Evolutionary conservation across 2,329 filamentous ascomycete genomes (phyloP).

Genomic region (Pseudogymnoascus pannorum): DNA sequence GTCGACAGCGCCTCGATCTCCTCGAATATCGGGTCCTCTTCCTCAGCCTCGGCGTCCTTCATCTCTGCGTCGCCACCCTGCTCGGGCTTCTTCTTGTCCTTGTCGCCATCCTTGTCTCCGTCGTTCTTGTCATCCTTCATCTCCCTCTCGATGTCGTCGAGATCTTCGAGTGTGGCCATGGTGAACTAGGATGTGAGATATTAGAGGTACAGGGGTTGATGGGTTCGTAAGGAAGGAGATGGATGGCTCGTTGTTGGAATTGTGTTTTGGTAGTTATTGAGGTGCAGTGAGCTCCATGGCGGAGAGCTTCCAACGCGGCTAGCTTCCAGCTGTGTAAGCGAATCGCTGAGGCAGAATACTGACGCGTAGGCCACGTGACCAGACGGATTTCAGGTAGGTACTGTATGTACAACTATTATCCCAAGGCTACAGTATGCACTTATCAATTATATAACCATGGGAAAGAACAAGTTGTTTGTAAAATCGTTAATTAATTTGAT

Average conservation of each 20-base stretch:
- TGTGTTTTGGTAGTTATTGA: constrained; percentile 11
- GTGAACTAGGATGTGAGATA: constrained; percentile 21
- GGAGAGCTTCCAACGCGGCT: constrained; percentile 8
- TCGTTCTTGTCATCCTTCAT: constrained; percentile 57
- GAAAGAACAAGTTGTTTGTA: background rate
- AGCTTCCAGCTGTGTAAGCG: constrained; percentile 1
- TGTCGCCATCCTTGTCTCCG: constrained; percentile 48
- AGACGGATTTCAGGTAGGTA: background rate
- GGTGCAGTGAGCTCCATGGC: constrained; percentile 1
- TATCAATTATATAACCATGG: background rate
- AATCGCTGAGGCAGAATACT: constrained; percentile 4
- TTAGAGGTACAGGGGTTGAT: background rate
- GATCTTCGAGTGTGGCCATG: constrained; percentile 73
- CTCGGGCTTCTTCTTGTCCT: constrained; percentile 46
- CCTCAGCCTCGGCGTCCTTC: constrained; percentile 63
- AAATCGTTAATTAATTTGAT: background rate
- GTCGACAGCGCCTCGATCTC: constrained; percentile 92
- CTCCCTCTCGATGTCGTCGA: constrained; percentile 66
- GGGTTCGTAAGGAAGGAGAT: background rate
- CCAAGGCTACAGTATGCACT: background rate
- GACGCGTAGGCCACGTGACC: constrained; percentile 5
- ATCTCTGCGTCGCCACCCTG: constrained; percentile 64
- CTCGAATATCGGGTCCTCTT: constrained; percentile 80
- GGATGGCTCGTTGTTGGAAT: constrained; percentile 7
- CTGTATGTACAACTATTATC: background rate